Evolutionary conservation across 2,329 filamentous ascomycete genomes (phyloP), one percentile per base, ranked within the genome.

Genomic region (Beauveria sp.): DNA sequence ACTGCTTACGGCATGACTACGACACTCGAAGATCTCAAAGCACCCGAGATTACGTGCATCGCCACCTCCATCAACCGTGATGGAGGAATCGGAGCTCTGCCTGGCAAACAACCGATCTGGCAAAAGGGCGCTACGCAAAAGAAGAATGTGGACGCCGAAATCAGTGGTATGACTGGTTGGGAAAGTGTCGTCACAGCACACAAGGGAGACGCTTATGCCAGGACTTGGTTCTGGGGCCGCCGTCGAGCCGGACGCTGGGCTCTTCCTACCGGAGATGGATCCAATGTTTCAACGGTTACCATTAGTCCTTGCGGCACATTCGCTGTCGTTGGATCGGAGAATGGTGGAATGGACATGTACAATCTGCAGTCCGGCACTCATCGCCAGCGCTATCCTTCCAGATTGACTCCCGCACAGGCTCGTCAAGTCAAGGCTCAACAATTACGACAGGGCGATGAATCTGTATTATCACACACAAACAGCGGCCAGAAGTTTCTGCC

Each of bases 181-280:
- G 96, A 99, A 74, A 97, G 93, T 70, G 87, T 99, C 7, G 85
- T 99, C 2, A 99, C 95, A 4, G 93, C 92, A 10, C 96, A 99
- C 72, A 88, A 88, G 69, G 86, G 88, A 57, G 93, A 98, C 70
- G 83, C 87, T 50, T 90, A 85, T 70, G 95, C 92, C 20, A 86
- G 95, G 59, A 98, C 95, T 1, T 99, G 95, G 95, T 97, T 97
- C 76, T 98, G 95, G 93, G 95, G 93, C 6, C 88, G 91, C 62
- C 97, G 96, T 75, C 87, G 89, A 68, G 93, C 95, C 54, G 95
- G 95, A 12, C 83, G 95, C 65, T 99, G 95, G 95, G 88, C 90
- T 0, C 91, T 99, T 67, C 87, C 90, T 66, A 97, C 93, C 0
- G 84, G 88, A 46, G 95, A 99, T 74, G 84, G 85, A 20, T 83